A percentile compares a stretch with the other conserved stretches of the same genome.
Evolutionary conservation across 176 grass and related monocot species (phyloP).

Genomic region (Paspalum notatum): DNA sequence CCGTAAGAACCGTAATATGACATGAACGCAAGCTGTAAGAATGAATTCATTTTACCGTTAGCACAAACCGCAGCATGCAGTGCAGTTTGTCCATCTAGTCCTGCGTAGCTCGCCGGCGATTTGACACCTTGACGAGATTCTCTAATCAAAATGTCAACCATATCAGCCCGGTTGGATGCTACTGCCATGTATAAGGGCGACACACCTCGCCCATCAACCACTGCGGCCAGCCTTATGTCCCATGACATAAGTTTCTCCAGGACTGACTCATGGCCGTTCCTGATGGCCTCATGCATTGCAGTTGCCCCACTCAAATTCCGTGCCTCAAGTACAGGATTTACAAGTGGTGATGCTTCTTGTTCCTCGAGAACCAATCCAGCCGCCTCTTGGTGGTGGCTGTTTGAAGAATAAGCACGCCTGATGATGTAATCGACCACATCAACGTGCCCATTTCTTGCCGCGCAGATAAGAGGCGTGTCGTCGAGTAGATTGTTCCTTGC

Average conservation of each 20-base stretch:
- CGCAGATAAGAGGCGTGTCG: conserved; percentile 18
- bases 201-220: background rate
- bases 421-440: background rate
- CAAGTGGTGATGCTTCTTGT: background rate
- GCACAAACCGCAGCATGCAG: conserved; percentile 36
- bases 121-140: background rate
- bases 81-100: conserved; percentile 17
- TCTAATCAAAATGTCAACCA: background rate
- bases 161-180: background rate
- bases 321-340: background rate
- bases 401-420: background rate
- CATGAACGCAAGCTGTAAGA: too few relatives aligned
- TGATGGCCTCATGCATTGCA: conserved; percentile 23
- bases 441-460: background rate
- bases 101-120: background rate
- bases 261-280: background rate
- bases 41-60: background rate
- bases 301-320: background rate
- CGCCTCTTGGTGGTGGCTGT: too few relatives aligned
- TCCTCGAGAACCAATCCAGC: too few relatives aligned
- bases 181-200: conserved; percentile 41
- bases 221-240: background rate
- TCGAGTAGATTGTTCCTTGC: background rate
- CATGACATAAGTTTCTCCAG: background rate
- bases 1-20: too few relatives aligned